Evolutionary conservation across 768 basidiomycete species (phyloP), one percentile per base, ranked within the genome.

Genomic region (Amanita pseudoporphyria): DNA sequence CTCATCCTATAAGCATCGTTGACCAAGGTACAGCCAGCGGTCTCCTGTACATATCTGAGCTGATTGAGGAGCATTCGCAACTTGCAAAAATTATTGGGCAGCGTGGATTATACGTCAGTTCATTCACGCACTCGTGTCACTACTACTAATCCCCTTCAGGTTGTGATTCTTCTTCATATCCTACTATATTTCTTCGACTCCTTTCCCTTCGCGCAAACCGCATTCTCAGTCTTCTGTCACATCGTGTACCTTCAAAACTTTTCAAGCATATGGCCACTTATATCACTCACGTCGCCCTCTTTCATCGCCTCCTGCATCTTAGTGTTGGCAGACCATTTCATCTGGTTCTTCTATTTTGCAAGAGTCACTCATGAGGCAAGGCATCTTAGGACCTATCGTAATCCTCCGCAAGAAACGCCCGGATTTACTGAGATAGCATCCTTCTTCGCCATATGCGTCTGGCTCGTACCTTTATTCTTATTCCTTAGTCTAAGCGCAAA

Each of bases 291-390:
- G 13, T 97, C 94, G 0, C 61, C 70, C 16, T 79, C 81, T 5
- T 98, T 99, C 73, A 65, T 98, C 40, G 74, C 79, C 0, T 97
- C 94, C 0, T 96, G 93, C 64, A 54, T 76, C 16, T 69, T 94
- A 48, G 95, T 96, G 55, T 76, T 99, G 50, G 64, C 70, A 1
- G 91, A 97, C 68, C 96, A 98, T 65, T 97, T 97, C 62, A 64
- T 90, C 35, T 97, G 94, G 90, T 99, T 99, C 72, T 91, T 88
- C 69, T 77, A 98, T 67, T 98, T 98, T 64, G 80, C 93, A 37
- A 76, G 69, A 24, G 57, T 84, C 7, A 78, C 83, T 9, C 80
- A 79, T 50, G 77, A 84, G 31, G 77, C 82, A 13, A 70, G 81
- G 51, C 78, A 78, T 30, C 62, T 65, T 30, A 71, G 72, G 33